Percentiles rank a stretch among this genome's conserved stretches.
phyloP scores from a whole-genome alignment of 352 stramenopile genomes.

The Phytopythium helicoides region DNA sequence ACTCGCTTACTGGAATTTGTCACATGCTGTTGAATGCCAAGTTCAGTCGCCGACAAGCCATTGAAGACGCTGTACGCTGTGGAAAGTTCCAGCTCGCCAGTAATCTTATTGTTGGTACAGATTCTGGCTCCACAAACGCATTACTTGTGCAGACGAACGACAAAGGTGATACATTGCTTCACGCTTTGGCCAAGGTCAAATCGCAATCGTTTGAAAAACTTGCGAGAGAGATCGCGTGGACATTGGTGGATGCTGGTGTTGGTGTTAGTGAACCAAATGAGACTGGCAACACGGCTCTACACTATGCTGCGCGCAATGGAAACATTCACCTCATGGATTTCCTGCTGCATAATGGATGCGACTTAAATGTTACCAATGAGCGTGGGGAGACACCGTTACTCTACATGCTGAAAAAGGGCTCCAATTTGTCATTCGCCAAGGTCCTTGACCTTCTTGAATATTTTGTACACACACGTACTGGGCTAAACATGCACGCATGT shows the following conservation, averaged over 20 bases:
- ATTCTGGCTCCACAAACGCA: constrained; percentile 37
- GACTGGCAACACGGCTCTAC: constrained; percentile 44
- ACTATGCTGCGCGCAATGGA: constrained; percentile 51
- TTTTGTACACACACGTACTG: constrained; percentile 29
- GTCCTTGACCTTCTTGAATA: constrained; percentile 45
- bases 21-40: constrained; percentile 75
- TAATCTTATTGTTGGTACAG: constrained; percentile 60
- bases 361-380: constrained; percentile 41
- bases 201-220: constrained; percentile 51
- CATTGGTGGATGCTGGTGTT: constrained; percentile 54
- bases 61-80: constrained; percentile 69
- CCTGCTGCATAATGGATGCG: constrained; percentile 54
- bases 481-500: constrained; percentile 34
- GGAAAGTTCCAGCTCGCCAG: constrained; percentile 69
- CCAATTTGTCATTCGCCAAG: constrained; percentile 16
- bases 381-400: constrained; percentile 50
- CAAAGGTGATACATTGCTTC: constrained; percentile 49
- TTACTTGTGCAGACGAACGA: constrained; percentile 38
- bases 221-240: constrained; percentile 59
- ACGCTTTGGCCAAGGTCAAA: constrained; percentile 55
- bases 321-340: constrained; percentile 74
- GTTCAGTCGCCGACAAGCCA: constrained; percentile 67
- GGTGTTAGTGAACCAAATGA: constrained; percentile 22
- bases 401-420: constrained; percentile 52
- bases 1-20: constrained; percentile 69